A percentile compares a stretch with the other conserved stretches of the same genome.
Evolutionary conservation across 768 basidiomycete genomes (phyloP).

Genomic region (Neoboletus brunneissimus): DNA sequence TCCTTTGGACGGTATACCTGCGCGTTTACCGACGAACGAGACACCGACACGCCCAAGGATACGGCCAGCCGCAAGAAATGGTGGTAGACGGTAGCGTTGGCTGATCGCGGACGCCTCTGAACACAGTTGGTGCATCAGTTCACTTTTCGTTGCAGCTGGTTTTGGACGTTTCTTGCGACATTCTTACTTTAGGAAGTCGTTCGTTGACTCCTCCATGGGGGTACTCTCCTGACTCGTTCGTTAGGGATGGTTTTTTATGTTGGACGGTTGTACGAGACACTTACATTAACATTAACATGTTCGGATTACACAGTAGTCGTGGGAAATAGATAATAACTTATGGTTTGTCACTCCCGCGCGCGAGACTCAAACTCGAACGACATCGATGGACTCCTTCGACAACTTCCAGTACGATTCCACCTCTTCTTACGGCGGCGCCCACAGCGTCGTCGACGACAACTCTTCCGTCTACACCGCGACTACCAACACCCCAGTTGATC

Average conservation of each 20-base stretch:
- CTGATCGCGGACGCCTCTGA: neutral
- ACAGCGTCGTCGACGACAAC: constrained; percentile 72
- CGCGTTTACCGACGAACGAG: constrained; percentile 44
- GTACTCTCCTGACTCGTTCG: constrained; percentile 8
- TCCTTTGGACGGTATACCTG: constrained; percentile 33
- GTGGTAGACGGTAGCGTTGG: constrained; percentile 43
- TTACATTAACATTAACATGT: neutral
- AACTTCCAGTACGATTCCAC: constrained; percentile 84
- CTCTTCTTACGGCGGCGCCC: constrained; percentile 70
- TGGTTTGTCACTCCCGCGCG: neutral
- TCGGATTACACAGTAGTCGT: constrained; percentile 17
- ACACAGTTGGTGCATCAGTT: neutral
- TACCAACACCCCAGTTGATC: constrained; percentile 59
- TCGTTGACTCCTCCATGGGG: constrained; percentile 3
- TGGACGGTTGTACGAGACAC: constrained; percentile 4
- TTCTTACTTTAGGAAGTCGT: neutral
- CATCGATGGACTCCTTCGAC: constrained; percentile 74
- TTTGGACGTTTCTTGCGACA: constrained; percentile 16
- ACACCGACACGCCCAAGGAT: constrained; percentile 62
- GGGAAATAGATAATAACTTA: constrained; percentile 25
- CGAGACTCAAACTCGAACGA: constrained; percentile 17
- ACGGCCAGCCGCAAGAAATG: constrained; percentile 37
- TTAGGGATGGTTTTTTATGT: constrained; percentile 9
- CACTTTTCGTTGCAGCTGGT: neutral
- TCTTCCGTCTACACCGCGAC: constrained; percentile 79